Evolutionary conservation across 1,284 basidiomycete genomes (phyloP).

Genomic region (Phylloporus gajari): DNA sequence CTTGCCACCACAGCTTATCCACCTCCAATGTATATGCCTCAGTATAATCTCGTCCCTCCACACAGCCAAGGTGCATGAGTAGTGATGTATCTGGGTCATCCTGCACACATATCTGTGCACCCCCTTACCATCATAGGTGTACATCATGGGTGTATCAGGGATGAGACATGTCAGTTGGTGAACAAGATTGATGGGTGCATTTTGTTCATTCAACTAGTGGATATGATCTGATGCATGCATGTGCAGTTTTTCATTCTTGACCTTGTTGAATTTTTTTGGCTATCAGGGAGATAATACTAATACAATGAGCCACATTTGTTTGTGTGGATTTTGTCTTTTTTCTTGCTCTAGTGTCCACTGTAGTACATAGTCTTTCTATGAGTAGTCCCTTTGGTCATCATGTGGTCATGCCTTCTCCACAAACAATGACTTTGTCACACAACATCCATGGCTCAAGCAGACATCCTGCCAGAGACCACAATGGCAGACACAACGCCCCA

Average conservation of each 20-base stretch:
- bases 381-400: constrained; percentile 7
- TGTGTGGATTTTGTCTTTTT: constrained; percentile 15
- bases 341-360: constrained; percentile 14
- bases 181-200: constrained; percentile 22
- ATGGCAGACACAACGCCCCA: constrained; percentile 35
- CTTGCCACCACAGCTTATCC: constrained; percentile 31
- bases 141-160: constrained; percentile 36
- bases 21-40: constrained; percentile 37
- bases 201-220: neutral
- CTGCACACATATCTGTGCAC: constrained; percentile 30
- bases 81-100: constrained; percentile 33
- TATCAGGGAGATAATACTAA: constrained; percentile 32
- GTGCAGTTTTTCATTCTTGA: neutral
- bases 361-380: constrained; percentile 13
- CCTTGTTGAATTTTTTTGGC: constrained; percentile 33
- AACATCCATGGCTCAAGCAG: neutral
- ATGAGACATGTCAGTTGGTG: constrained; percentile 42
- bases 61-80: constrained; percentile 37
- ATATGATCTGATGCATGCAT: constrained; percentile 2
- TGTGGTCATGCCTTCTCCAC: constrained; percentile 17
- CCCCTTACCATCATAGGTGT: constrained; percentile 23
- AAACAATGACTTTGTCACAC: neutral
- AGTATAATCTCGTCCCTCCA: constrained; percentile 29
- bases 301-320: constrained; percentile 21
- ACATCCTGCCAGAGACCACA: constrained; percentile 19